phyloP scores from a whole-genome alignment of 2,329 filamentous ascomycete genomes.

The Aspergillus fructus region DNA sequence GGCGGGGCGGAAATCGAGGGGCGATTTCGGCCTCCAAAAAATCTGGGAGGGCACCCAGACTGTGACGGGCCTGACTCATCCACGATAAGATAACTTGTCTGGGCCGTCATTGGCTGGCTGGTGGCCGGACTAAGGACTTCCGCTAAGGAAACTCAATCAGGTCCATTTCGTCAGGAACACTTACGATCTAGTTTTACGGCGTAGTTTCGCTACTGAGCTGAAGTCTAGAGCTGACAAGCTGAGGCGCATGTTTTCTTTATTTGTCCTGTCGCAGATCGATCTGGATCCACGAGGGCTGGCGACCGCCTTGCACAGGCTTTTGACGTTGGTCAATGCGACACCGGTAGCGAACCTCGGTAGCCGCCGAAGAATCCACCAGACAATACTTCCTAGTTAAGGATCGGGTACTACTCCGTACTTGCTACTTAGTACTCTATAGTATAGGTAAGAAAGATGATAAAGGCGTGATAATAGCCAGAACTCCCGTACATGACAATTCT shows the following conservation, averaged over 20 bases:
- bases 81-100: constrained; percentile 28
- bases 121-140: neutral
- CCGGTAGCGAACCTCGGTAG: constrained; percentile 1
- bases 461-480: neutral
- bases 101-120: constrained; percentile 9
- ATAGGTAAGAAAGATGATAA: no score
- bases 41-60: neutral
- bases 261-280: neutral
- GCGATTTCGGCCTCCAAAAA: constrained; percentile 28
- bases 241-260: neutral
- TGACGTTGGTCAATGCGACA: constrained; percentile 1
- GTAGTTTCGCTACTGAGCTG: neutral
- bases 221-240: neutral
- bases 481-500: neutral
- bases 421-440: no score
- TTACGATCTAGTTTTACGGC: constrained; percentile 1
- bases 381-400: no score
- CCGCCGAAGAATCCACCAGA: neutral
- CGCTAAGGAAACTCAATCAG: neutral
- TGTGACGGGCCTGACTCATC: constrained; percentile 21
- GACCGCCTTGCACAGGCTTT: neutral
- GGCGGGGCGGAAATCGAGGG: constrained; percentile 25
- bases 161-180: constrained; percentile 2
- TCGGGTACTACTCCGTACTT: no score
- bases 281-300: neutral